Percentiles rank a stretch among this genome's conserved stretches.
These are phyloP conservation scores for Pedinophyceae sp. DNA, from an alignment of 139 green algal genomes.

Conservation along the genomic window DNA sequence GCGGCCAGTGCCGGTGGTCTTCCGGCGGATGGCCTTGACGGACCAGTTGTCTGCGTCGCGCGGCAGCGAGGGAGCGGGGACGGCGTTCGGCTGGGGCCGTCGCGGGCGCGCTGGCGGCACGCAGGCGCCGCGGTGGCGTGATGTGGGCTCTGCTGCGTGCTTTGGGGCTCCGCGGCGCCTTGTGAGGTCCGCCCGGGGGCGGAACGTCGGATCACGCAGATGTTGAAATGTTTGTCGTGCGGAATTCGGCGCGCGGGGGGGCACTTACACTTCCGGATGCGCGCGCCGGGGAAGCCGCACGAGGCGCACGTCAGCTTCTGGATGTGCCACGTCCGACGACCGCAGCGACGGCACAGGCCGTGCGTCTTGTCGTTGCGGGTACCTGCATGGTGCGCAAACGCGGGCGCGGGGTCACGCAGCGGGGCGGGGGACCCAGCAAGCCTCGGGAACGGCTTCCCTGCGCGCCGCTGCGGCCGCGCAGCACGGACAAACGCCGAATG, in stretches of 20 bases:
- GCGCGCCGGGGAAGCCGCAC: constrained; percentile 86
- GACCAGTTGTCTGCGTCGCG: constrained; percentile 92
- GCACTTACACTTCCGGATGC: constrained; percentile 83
- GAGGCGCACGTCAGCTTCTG: constrained; percentile 84
- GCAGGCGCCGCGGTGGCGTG: background rate
- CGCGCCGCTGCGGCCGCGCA: background rate
- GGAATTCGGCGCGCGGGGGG: too few species aligned
- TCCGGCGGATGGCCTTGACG: constrained; percentile 91
- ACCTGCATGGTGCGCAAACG: constrained; percentile 30
- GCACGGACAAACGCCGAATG: constrained; percentile 7
- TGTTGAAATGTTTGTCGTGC: background rate
- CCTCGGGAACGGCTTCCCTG: background rate
- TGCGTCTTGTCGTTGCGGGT: constrained; percentile 94
- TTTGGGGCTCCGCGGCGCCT: too few species aligned
- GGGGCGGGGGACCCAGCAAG: background rate
- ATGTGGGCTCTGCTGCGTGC: background rate
- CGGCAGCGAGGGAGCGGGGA: constrained; percentile 3
- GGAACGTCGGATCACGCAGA: too few species aligned
- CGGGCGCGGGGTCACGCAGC: background rate
- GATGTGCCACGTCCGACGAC: constrained; percentile 78
- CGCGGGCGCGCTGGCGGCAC: background rate
- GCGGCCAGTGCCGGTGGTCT: constrained; percentile 91
- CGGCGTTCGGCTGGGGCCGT: background rate
- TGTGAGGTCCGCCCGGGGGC: too few species aligned
- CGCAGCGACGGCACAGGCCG: constrained; percentile 87